These are phyloP conservation scores for Lagerstroemia speciosa DNA, from an alignment of 345 rosid genomes.

Conservation along the genomic window DNA sequence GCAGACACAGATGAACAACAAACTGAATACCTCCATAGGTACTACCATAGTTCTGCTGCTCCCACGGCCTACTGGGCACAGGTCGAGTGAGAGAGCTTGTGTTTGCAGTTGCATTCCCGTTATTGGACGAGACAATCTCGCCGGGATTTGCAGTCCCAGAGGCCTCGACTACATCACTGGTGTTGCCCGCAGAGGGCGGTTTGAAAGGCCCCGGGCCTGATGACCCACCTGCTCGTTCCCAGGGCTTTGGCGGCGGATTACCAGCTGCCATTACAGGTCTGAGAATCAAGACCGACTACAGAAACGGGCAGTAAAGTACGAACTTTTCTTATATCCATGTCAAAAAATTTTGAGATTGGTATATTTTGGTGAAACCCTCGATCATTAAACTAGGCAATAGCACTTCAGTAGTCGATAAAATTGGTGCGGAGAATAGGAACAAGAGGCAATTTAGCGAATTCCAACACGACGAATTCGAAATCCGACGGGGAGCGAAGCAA, in stretches of 20 bases:
- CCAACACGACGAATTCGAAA: no score
- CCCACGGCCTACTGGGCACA: conserved; percentile 87
- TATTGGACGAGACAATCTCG: conserved; percentile 48
- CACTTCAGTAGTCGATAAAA: no score
- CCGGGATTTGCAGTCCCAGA: conserved; percentile 92
- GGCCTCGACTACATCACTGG: conserved; percentile 87
- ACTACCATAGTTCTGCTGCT: conserved; percentile 59
- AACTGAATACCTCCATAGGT: conserved; percentile 39
- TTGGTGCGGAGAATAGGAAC: no score
- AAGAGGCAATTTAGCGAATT: no score
- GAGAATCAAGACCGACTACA: no score
- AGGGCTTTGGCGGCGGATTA: conserved; percentile 57
- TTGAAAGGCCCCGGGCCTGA: conserved; percentile 84
- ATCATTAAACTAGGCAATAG: no score
- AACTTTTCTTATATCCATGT: no score
- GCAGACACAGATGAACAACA: neutral
- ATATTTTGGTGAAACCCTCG: no score
- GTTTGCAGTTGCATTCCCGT: conserved; percentile 35
- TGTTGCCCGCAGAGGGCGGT: conserved; percentile 81
- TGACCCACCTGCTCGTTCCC: conserved; percentile 67
- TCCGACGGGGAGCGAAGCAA: no score
- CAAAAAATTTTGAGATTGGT: no score
- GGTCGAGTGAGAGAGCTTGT: conserved; percentile 56
- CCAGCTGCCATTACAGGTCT: conserved; percentile 1
- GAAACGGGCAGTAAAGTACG: no score